Conservation (phyloP, 2,329 filamentous ascomycete genomes). For the Ophiostoma tasmaniense region DNA sequence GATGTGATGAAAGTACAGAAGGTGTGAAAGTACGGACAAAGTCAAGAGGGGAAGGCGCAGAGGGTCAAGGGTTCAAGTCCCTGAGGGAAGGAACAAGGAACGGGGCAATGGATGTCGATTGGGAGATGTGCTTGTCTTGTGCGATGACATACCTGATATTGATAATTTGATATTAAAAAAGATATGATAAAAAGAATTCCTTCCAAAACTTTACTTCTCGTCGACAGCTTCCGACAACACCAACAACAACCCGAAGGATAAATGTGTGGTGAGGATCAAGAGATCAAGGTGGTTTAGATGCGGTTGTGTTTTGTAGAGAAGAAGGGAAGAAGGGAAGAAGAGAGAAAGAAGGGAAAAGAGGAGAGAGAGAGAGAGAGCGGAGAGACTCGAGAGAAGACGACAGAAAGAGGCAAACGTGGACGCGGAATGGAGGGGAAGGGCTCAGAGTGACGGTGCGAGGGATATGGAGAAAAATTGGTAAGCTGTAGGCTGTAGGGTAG, state of each 20-base stretch:
- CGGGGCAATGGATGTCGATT: not conserved
- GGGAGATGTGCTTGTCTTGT: not conserved
- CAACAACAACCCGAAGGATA: constrained; percentile 22
- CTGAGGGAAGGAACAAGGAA: not conserved
- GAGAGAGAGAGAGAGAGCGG: not conserved
- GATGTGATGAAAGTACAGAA: too few species aligned
- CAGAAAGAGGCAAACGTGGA: constrained; percentile 5
- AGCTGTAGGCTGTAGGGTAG: too few species aligned
- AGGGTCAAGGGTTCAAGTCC: not conserved
- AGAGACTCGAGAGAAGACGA: constrained; percentile 11
- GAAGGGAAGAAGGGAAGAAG: constrained; percentile 13
- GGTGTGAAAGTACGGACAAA: too few species aligned
- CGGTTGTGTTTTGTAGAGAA: constrained; percentile 15
- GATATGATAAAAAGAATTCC: constrained; percentile 8
- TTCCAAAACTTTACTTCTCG: constrained; percentile 18
- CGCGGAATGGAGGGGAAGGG: constrained; percentile 6
- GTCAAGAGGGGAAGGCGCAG: not conserved
- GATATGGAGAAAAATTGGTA: constrained; percentile 6
- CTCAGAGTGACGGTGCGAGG: constrained; percentile 9
- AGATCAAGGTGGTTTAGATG: constrained; percentile 17
- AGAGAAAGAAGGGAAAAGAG: constrained; percentile 15
- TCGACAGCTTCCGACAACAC: constrained; percentile 23
- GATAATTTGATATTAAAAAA: constrained; percentile 6
- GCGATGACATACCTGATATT: constrained; percentile 8
- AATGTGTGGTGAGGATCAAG: constrained; percentile 17